Base-by-base conservation (phyloP, 495 filamentous ascomycete species). In the Letharia lupina region DNA sequence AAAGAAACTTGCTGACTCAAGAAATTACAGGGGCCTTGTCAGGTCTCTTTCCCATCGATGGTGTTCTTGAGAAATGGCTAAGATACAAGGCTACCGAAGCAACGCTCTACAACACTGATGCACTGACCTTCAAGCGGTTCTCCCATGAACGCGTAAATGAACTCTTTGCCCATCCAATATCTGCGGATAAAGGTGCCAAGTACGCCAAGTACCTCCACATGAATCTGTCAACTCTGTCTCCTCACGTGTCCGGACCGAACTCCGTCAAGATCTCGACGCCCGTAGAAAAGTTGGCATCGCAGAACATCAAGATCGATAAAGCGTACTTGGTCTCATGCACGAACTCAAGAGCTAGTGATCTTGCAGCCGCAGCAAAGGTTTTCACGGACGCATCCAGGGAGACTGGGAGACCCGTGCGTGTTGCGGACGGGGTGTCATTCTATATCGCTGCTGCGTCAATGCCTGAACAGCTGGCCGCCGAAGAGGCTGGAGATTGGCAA, bases 251-350 rank as follows among this genome's bases (percentile, higher is more conserved):
- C 1, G 94, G 94, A 0, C 93, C 94, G 0, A 96, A 97, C 76
- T 93, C 90, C 0, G 92, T 96, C 70, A 97, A 97, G 76, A 75
- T 92, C 11, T 86, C 88, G 0, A 96, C 87, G 0, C 91, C 94
- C 4, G 79, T 96, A 0, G 73, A 77, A 20, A 86, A 94, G n/a
- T 82, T 98, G 7, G 86, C 88, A 69, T 69, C 81, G 0, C 76
- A 89, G 72, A 74, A 87, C 65, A 93, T 98, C 75, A 82, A 82
- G 54, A 77, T 98, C 45, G 77, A 98, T 78, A 91, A 89, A 71
- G 92, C 91, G 5, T 97, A 96, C 74, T 80, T 98, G 0, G 86
- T 98, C 12, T 93, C 88, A 2, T 98, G 93, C 78, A 97, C 93
- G 31, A 98, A 98, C 76, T 86, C 84, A 5, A 82, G 94, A 39